These are phyloP conservation scores for Microbotryum saponariae DNA, from an alignment of 1,284 basidiomycete genomes.

Conservation along the genomic window DNA sequence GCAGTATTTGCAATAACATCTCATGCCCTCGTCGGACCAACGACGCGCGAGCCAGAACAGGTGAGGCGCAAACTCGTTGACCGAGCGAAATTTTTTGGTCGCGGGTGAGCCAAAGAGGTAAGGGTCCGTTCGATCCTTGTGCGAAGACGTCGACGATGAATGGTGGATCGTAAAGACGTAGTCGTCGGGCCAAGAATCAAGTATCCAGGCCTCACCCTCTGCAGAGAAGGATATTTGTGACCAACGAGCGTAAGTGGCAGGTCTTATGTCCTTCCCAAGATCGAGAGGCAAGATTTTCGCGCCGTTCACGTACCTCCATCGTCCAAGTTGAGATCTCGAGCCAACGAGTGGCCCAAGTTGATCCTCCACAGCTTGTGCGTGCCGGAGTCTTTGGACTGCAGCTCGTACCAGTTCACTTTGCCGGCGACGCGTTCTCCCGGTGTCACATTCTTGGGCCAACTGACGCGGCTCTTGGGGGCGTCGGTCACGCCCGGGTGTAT, in stretches of 20 bases:
- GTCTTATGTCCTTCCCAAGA: too few relatives aligned
- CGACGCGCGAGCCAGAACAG: slow-evolving; percentile 66
- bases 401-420: slow-evolving; percentile 15
- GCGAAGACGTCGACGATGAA: slow-evolving; percentile 43
- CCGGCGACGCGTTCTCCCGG: slow-evolving; percentile 1
- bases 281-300: too few relatives aligned
- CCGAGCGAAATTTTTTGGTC: slow-evolving; percentile 58
- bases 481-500: slow-evolving; percentile 19
- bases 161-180: slow-evolving; percentile 68
- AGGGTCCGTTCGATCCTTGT: slow-evolving; percentile 57
- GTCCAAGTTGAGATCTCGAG: slow-evolving; percentile 1
- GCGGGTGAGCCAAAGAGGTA: slow-evolving; percentile 58
- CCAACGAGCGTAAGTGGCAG: too few relatives aligned
- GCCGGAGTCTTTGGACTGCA: neutral
- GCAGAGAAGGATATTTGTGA: too few relatives aligned
- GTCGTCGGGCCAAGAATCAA: slow-evolving; percentile 56
- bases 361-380: slow-evolving; percentile 1
- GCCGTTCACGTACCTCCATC: too few relatives aligned
- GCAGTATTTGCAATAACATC: slow-evolving; percentile 73
- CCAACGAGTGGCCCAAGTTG: slow-evolving; percentile 8
- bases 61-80: slow-evolving; percentile 70
- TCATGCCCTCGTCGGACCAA: slow-evolving; percentile 44
- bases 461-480: slow-evolving; percentile 1
- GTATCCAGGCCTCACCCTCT: slow-evolving; percentile 50
- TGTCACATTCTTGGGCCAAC: slow-evolving; percentile 4